Percentiles rank a stretch among this genome's conserved stretches.
These are phyloP conservation scores for Apium graveolens DNA, from an alignment of 129 eudicot species.

Conservation along the genomic window DNA sequence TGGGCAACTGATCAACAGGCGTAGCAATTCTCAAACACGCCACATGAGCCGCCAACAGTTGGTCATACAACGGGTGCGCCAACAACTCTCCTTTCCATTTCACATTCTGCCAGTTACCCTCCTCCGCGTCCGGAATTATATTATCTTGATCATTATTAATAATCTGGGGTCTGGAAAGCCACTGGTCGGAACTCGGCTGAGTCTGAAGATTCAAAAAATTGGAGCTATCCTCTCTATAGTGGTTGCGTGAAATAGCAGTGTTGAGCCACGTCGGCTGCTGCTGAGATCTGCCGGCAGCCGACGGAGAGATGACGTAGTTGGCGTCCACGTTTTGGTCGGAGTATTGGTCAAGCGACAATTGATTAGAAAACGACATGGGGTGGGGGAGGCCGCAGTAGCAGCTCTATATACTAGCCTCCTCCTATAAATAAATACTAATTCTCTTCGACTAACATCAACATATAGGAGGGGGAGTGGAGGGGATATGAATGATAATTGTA, in stretches of 20 bases:
- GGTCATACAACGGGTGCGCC: constrained; percentile 15
- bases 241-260: constrained; percentile 54
- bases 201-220: constrained; percentile 48
- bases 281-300: constrained; percentile 23
- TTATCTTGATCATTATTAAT: no score
- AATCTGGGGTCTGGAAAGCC: constrained; percentile 75
- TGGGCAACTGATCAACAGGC: constrained; percentile 34
- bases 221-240: constrained; percentile 14
- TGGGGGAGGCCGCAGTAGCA: no score
- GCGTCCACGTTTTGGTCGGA: constrained; percentile 24
- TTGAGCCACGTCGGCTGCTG: constrained; percentile 45
- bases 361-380: constrained; percentile 42
- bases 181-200: constrained; percentile 32
- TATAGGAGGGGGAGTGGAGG: no score
- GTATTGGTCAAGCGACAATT: constrained; percentile 53
- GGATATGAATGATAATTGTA: not conserved
- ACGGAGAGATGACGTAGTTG: constrained; percentile 21
- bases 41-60: constrained; percentile 9
- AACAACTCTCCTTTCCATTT: constrained; percentile 3
- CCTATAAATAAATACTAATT: no score
- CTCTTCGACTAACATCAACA: no score
- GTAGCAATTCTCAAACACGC: constrained; percentile 22
- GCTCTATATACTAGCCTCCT: no score
- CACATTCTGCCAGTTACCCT: constrained; percentile 16
- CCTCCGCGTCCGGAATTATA: no score